Base-by-base conservation (phyloP, 139 green algal genomes). In the Ettlia oleoabundans region DNA sequence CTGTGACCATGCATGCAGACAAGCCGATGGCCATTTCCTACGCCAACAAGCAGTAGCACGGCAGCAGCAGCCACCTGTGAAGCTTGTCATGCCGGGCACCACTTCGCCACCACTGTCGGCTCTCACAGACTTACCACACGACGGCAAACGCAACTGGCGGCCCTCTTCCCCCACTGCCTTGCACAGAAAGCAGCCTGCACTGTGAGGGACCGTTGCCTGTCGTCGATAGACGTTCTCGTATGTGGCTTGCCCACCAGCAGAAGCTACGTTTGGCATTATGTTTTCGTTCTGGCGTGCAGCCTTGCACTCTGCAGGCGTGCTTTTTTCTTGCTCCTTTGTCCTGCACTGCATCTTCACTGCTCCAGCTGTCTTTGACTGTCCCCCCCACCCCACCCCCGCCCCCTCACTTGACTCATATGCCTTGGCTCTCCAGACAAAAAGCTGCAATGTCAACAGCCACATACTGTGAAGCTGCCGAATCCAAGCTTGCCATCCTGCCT, bases 21-120 rank as follows among this genome's bases (percentile, higher is more conserved):
- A 77, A 77, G 42, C 42, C 70, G 37, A 77, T 77, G 70, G 33
- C n/a, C 70, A 63, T 77, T 30, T 64, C 70, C 15, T 77, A 32
- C 30, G 70, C 70, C 42, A 77, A 77, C 70, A 77, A 65, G 55
- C 21, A 28, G 32, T 70, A 33, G 15, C 35, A 47, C 30, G 63
- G 62, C 30, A 38, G 62, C 32, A 32, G 71, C 71, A 78, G 71
- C 71, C 42, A 33, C 71, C 52, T 32, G 19, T 30, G n/a, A n/a
- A 35, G 19, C 10, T 69, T 69, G 32, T 35, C 30, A 43, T 40
- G 21, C 47, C 47, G 10, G 47, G 47, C 47, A 15, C 47, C 47
- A 58, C 10, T 10, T 58, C 47, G 47, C 47, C 47, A 10, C 15
- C 47, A 10, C 47, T 58, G 47, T 15, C 47, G 47, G 13, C 47